phyloP scores from a whole-genome alignment of 768 basidiomycete species.

The Calocybe gangraenosa region DNA sequence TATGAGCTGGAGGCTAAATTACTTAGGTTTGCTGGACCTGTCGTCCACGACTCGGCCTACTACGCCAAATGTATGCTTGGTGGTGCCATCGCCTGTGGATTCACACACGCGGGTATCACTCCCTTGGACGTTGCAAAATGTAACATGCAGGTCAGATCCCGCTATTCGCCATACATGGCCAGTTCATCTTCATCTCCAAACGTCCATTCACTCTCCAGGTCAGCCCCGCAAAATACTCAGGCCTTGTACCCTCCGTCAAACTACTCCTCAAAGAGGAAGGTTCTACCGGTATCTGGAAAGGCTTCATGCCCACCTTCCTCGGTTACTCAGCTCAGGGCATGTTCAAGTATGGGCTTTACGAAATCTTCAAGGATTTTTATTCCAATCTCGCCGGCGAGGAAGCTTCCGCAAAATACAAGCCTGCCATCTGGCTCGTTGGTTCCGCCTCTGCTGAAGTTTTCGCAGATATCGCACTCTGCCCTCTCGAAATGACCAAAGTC shows the following conservation, averaged over 20 bases:
- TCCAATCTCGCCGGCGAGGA: constrained; percentile 89
- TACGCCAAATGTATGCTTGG: constrained; percentile 87
- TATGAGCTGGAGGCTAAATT: constrained; percentile 5
- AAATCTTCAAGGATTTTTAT: constrained; percentile 93
- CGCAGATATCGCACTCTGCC: constrained; percentile 94
- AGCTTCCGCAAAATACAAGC: constrained; percentile 74
- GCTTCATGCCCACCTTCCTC: constrained; percentile 87
- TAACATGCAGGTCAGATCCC: constrained; percentile 88
- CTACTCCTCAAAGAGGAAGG: constrained; percentile 79
- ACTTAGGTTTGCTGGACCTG: constrained; percentile 60
- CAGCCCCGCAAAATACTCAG: constrained; percentile 70
- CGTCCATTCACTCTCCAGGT: constrained; percentile 42
- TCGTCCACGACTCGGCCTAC: constrained; percentile 72
- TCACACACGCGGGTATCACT: constrained; percentile 86
- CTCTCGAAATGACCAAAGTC: constrained; percentile 91
- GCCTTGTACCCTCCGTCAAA: constrained; percentile 56
- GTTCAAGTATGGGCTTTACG: constrained; percentile 99
- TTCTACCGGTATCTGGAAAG: constrained; percentile 86
- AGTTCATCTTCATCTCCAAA: background rate
- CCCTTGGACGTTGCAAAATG: constrained; percentile 88
- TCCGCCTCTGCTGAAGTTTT: constrained; percentile 95
- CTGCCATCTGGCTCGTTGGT: constrained; percentile 88
- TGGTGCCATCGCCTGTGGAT: constrained; percentile 81
- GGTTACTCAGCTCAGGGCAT: constrained; percentile 95
- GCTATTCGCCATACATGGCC: constrained; percentile 5